Percentiles rank a stretch among this genome's conserved stretches.
Evolutionary conservation across 2,329 filamentous ascomycete species (phyloP).

Genomic region (Periconia sp.): DNA sequence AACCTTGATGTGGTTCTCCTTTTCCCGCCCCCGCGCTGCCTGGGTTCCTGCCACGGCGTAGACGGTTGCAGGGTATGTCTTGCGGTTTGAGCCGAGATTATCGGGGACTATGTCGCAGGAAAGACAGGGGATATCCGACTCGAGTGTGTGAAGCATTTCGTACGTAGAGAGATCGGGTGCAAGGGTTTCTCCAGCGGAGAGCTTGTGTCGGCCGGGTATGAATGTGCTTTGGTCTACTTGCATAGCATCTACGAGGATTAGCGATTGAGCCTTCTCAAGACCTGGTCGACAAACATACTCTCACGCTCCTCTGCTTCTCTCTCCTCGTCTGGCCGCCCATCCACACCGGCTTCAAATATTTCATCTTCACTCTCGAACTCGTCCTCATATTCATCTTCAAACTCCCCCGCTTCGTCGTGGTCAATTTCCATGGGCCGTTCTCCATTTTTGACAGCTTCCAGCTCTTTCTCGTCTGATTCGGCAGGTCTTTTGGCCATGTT

Average conservation of each 20-base stretch:
- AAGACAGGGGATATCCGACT: conserved; percentile 94
- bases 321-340: conserved; percentile 90
- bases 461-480: conserved; percentile 57
- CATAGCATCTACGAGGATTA: conserved; percentile 69
- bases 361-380: conserved; percentile 92
- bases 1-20: conserved; percentile 92
- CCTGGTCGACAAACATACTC: conserved; percentile 30
- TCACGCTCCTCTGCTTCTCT: conserved; percentile 86
- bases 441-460: conserved; percentile 65
- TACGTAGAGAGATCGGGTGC: conserved; percentile 93
- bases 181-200: conserved; percentile 88
- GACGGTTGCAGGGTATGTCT: conserved; percentile 91
- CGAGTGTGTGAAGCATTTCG: conserved; percentile 94
- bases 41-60: conserved; percentile 96
- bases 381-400: conserved; percentile 94
- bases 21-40: conserved; percentile 74
- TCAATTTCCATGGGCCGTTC: conserved; percentile 62
- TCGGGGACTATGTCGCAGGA: conserved; percentile 94
- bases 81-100: conserved; percentile 83
- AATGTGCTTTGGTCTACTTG: conserved; percentile 94
- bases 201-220: conserved; percentile 91
- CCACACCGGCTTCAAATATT: conserved; percentile 91
- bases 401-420: conserved; percentile 68
- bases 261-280: not conserved
- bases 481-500: conserved; percentile 67